phyloP scores from a whole-genome alignment of 768 basidiomycete genomes.

The Roridomyces roridus region DNA sequence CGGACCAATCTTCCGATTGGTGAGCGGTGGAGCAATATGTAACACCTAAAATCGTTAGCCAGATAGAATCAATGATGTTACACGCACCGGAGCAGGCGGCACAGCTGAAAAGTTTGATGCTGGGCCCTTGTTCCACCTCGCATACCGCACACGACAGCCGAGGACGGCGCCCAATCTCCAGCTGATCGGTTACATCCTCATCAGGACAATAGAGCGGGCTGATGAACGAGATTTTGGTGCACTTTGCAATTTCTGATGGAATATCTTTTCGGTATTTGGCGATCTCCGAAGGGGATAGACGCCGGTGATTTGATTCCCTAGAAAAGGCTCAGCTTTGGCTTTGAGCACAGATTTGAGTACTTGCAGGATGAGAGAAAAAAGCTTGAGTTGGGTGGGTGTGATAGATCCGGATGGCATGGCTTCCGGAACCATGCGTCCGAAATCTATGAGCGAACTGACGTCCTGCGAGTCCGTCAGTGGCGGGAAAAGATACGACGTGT shows the following conservation, averaged over 20 bases:
- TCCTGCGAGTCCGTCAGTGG: no score
- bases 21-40: conserved; percentile 18
- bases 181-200: neutral
- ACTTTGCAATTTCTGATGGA: neutral
- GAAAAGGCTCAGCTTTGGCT: no score
- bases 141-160: conserved; percentile 17
- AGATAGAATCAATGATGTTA: neutral
- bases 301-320: conserved; percentile 19
- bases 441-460: neutral
- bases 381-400: neutral
- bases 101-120: conserved; percentile 9
- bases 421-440: neutral
- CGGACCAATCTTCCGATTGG: conserved; percentile 11
- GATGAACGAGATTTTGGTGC: conserved; percentile 21
- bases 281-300: conserved; percentile 4
- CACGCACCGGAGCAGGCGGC: conserved; percentile 19
- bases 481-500: neutral
- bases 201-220: conserved; percentile 20
- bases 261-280: conserved; percentile 3
- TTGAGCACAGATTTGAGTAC: neutral
- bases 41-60: conserved; percentile 8
- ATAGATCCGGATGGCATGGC: neutral
- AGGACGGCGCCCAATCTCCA: conserved; percentile 13
- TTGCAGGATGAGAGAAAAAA: neutral
- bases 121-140: neutral